Evolutionary conservation across 2,329 filamentous ascomycete genomes (phyloP), one percentile per base, ranked within the genome.

Genomic region (Samsoniella hepiali): DNA sequence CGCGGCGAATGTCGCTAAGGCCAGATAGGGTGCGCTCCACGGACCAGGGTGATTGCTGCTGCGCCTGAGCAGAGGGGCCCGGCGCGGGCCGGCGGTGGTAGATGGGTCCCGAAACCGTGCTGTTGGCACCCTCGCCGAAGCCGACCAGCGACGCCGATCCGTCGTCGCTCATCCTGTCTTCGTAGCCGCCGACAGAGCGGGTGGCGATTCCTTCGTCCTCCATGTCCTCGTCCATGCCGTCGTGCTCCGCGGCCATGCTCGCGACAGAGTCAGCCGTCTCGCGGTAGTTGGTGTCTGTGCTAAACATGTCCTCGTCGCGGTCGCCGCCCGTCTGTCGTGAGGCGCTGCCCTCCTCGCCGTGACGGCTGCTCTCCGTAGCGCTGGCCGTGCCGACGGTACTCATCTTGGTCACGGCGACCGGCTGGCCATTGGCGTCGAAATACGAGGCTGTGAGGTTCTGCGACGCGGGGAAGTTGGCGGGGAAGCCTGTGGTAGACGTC

Each of bases 311-410:
- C 66, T 88, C 88, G 69, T 85, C 82, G 29, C 76, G 75, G 42
- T 84, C 84, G 69, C 88, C 88, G 40, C 76, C 73, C 45, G 74
- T 85, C 60, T 84, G 82, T 49, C 77, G 73, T 34, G 67, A 84
- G 59, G 76, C 75, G 63, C 72, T 73, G 69, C 87, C 86, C 57
- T 78, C 76, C 15, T 83, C 84, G 64, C 82, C 86, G 5, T 81
- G 77, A 66, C 87, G 80, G 68, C 89, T 93, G 68, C 89, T 93
- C 63, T 89, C 90, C 0, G 93, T 97, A 2, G 93, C 94, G 68
- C 90, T 94, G 34, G 94, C 94, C 55, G 89, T 91, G 64, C 94
- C 94, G 31, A 97, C 93, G 0, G 94, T 98, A 78, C 91, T 95
- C 77, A 88, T 95, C 86, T 84, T 91, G 78, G 79, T 94, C 65